Evolutionary conservation across 225 moss, liverwort and hornwort species (phyloP).

Genomic region (Sphagnum tenellum): DNA sequence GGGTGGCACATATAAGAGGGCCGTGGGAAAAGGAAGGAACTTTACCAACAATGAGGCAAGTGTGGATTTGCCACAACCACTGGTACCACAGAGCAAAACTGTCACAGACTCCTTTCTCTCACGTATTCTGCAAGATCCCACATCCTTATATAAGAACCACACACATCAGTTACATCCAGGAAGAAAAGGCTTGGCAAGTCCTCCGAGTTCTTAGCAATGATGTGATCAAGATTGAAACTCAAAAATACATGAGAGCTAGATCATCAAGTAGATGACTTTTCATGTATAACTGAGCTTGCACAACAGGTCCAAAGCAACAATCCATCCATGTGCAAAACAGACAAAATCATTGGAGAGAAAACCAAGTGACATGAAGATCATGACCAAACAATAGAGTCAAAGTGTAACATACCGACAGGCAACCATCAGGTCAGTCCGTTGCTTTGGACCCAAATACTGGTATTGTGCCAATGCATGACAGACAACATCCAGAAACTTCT

Average conservation of each 20-base stretch:
- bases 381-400: no score
- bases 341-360: neutral
- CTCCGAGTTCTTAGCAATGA: no score
- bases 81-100: slow-evolving; percentile 86
- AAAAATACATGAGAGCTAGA: no score
- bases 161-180: no score
- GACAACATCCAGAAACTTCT: slow-evolving; percentile 75
- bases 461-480: slow-evolving; percentile 69
- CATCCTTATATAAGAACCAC: neutral
- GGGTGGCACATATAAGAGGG: no score
- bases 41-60: slow-evolving; percentile 74
- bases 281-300: no score
- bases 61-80: slow-evolving; percentile 96
- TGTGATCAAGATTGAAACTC: no score
- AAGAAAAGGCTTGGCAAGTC: no score
- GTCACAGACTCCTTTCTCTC: slow-evolving; percentile 88
- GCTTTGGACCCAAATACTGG: slow-evolving; percentile 92
- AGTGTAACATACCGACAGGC: slow-evolving; percentile 60
- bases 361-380: no score
- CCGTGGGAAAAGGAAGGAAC: neutral
- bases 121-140: slow-evolving; percentile 38
- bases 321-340: neutral
- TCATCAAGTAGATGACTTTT: no score
- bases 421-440: slow-evolving; percentile 73
- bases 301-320: neutral